Percentiles rank a stretch among this genome's conserved stretches.
phyloP scores from a whole-genome alignment of 1,284 basidiomycete species.

The Lentinula novae-zelandiae region DNA sequence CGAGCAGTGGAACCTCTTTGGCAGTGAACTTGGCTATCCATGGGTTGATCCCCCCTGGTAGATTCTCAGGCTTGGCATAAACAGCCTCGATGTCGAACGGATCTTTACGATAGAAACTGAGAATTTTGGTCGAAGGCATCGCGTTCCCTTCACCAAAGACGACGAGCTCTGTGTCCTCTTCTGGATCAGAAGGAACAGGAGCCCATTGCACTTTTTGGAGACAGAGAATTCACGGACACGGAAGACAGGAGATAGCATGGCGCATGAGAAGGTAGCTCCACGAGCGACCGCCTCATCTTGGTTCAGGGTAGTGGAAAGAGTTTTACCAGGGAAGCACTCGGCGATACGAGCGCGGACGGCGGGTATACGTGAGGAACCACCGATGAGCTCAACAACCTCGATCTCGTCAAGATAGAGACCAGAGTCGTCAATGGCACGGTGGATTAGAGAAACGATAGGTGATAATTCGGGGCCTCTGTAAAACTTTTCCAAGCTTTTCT shows the following conservation, averaged over 20 bases:
- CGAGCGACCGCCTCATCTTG: slow-evolving; percentile 94
- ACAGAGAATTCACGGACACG: slow-evolving; percentile 90
- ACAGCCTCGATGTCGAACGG: slow-evolving; percentile 83
- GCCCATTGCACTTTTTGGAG: slow-evolving; percentile 86
- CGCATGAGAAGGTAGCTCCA: slow-evolving; percentile 91
- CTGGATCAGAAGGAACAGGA: slow-evolving; percentile 64
- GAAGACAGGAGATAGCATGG: slow-evolving; percentile 93
- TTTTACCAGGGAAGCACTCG: no score
- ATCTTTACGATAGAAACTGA: slow-evolving; percentile 90
- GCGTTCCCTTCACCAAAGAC: slow-evolving; percentile 83
- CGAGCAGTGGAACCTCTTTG: slow-evolving; percentile 70
- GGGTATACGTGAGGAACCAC: no score
- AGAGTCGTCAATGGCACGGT: no score
- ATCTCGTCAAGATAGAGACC: no score
- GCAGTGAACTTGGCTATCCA: slow-evolving; percentile 80
- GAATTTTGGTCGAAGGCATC: slow-evolving; percentile 89
- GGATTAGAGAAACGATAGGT: no score
- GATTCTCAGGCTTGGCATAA: slow-evolving; percentile 65
- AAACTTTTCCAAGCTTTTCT: no score
- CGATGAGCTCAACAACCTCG: no score
- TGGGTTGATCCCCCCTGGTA: slow-evolving; percentile 80
- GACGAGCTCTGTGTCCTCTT: slow-evolving; percentile 85
- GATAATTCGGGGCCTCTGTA: no score
- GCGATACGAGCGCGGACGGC: no score
- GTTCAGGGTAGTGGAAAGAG: slow-evolving; percentile 89